Percentiles rank a stretch among this genome's conserved stretches.
phyloP scores from a whole-genome alignment of 148 eudicot species.

The Chenopodium quinoa region DNA sequence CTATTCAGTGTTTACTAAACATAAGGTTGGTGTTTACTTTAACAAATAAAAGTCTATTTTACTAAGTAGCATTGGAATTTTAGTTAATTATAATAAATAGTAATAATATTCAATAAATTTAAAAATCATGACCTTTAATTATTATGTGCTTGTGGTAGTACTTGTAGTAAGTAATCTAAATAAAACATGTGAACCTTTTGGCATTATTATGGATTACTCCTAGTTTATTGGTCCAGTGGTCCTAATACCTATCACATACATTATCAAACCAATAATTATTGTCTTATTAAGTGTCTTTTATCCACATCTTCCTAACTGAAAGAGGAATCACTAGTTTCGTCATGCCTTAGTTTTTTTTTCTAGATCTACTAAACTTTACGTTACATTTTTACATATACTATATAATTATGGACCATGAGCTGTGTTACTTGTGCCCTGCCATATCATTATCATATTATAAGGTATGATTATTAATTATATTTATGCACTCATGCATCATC shows the following conservation, averaged over 20 bases:
- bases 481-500: background rate
- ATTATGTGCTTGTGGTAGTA: slow-evolving; percentile 9
- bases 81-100: background rate
- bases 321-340: slow-evolving; percentile 9
- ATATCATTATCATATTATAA: background rate
- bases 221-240: slow-evolving; percentile 15
- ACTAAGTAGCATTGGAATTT: background rate
- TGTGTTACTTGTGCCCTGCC: background rate
- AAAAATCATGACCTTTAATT: background rate
- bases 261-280: slow-evolving; percentile 15
- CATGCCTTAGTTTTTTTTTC: background rate
- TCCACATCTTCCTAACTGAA: slow-evolving; percentile 14
- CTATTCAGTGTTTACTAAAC: too few species aligned
- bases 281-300: slow-evolving; percentile 20
- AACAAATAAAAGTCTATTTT: background rate
- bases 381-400: background rate
- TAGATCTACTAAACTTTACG: background rate
- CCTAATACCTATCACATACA: slow-evolving; percentile 8
- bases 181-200: slow-evolving; percentile 25
- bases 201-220: slow-evolving; percentile 10
- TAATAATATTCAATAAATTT: background rate
- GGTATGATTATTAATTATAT: background rate
- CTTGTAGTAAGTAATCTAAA: background rate
- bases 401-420: background rate
- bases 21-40: background rate